Base-by-base conservation (phyloP, 768 basidiomycete genomes). In the Tylopilus balloui region DNA sequence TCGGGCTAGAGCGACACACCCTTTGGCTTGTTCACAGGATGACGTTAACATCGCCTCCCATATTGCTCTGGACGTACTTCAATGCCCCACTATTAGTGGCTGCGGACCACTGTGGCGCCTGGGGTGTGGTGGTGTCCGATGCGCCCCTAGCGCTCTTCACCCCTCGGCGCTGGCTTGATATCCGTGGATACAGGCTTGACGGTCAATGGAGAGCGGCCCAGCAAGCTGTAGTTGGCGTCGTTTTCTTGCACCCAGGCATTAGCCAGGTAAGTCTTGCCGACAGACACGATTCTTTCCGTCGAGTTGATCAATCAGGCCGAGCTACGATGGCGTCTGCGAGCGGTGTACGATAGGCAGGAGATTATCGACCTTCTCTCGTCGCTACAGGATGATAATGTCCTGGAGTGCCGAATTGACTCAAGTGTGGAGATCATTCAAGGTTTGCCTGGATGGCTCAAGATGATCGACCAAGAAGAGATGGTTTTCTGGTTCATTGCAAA, bases 81-180 rank as follows among this genome's bases (percentile, higher is more conserved):
- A 65, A 68, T 46, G n/a, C 69, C 13, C 63, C 80, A 23, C 70
- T 77, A 5, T 60, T 90, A 31, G 79, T 89, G 14, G 77, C 80
- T 3, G 75, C 80, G 0, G 68, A 71, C 17, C 74, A 77, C 55
- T 59, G 79, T 40, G 65, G 63, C 37, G 55, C 71, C 20, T 88
- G 84, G 86, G 75, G 78, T 2, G 79, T 86, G 31, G 60, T 68
- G 11, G 68, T 78, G 27, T 78, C 74, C n/a, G 67, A 74, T 41
- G 54, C 62, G 65, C 41, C 78, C 69, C 8, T 61, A 73, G 69
- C 63, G 39, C 68, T 78, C 54, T 53, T 81, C 14, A 75, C 81
- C 45, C 88, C 89, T 35, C 75, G 88, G 28, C 79, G 88, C 15
- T 91, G 88, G 89, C 67, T 88, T 34, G 85, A 88, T 61, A 77